These are phyloP conservation scores for Mucor velutinosus DNA, from an alignment of 371 early-diverging fungal species.

Conservation along the genomic window DNA sequence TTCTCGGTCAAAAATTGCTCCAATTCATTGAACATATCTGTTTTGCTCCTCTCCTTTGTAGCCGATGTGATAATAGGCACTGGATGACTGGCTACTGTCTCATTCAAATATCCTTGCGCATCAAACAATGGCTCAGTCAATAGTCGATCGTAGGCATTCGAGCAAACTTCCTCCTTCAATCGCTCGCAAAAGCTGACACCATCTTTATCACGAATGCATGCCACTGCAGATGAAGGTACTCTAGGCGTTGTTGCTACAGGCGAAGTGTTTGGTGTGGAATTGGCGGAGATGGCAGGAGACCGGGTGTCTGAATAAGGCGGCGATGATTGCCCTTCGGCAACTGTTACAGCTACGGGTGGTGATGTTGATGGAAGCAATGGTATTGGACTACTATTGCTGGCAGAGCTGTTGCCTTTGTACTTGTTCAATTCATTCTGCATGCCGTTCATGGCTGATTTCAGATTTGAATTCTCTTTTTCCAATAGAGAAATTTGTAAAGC, in stretches of 20 bases:
- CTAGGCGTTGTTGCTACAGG: slow-evolving; percentile 5
- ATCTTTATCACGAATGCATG: slow-evolving; percentile 50
- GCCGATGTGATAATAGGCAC: slow-evolving; percentile 45
- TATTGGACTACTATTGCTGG: neutral
- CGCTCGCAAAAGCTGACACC: slow-evolving; percentile 50
- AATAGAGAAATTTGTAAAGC: slow-evolving; percentile 22
- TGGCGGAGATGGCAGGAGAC: neutral
- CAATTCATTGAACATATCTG: slow-evolving; percentile 19
- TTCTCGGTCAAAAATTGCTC: slow-evolving; percentile 18
- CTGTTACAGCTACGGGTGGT: neutral
- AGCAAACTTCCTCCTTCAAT: slow-evolving; percentile 52
- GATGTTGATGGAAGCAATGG: neutral
- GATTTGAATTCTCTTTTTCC: slow-evolving; percentile 33
- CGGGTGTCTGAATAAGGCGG: slow-evolving; percentile 1
- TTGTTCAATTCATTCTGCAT: neutral
- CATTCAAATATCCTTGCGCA: slow-evolving; percentile 37
- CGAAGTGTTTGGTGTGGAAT: neutral
- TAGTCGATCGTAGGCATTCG: slow-evolving; percentile 44
- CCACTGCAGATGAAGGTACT: slow-evolving; percentile 33
- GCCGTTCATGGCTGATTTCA: slow-evolving; percentile 4
- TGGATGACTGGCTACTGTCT: slow-evolving; percentile 33
- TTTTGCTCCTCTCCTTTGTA: neutral
- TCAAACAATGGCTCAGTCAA: slow-evolving; percentile 53
- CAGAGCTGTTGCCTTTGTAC: neutral
- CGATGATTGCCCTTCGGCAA: neutral